Evolutionary conservation across 1,139 yeast genomes (phyloP).

Genomic region (Debaryomyces robertsiae): DNA sequence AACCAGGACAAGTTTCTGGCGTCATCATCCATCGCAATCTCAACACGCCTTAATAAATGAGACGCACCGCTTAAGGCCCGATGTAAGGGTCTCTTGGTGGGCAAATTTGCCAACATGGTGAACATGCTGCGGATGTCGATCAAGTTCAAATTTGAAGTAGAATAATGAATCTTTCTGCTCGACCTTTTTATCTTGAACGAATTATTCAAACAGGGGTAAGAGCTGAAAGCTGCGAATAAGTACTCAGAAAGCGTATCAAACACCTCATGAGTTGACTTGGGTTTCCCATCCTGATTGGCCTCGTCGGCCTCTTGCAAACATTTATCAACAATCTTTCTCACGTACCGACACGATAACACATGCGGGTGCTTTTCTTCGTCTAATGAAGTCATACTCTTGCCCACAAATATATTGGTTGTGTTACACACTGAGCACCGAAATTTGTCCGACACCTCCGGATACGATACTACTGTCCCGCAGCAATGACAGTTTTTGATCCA

Average conservation of each 20-base stretch:
- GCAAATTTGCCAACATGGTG: slow-evolving; percentile 46
- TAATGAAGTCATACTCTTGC: slow-evolving; percentile 11
- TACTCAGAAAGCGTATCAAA: slow-evolving; percentile 55
- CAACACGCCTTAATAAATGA: slow-evolving; percentile 46
- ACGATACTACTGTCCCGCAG: slow-evolving; percentile 61
- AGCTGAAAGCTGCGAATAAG: slow-evolving; percentile 44
- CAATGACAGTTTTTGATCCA: slow-evolving; percentile 45
- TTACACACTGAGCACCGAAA: slow-evolving; percentile 61
- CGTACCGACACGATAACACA: slow-evolving; percentile 27
- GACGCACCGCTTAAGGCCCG: slow-evolving; percentile 53
- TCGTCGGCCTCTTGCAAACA: slow-evolving; percentile 26
- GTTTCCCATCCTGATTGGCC: slow-evolving; percentile 13
- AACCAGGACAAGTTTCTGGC: slow-evolving; percentile 54
- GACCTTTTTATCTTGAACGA: slow-evolving; percentile 46
- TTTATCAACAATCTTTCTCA: slow-evolving; percentile 31
- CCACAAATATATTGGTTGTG: slow-evolving; percentile 44
- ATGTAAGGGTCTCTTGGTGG: slow-evolving; percentile 61
- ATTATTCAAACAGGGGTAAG: slow-evolving; percentile 42
- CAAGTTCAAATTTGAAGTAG: slow-evolving; percentile 49
- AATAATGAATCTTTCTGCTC: slow-evolving; percentile 31
- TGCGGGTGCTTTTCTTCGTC: slow-evolving; percentile 18
- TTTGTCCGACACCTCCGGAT: slow-evolving; percentile 47
- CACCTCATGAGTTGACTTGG: slow-evolving; percentile 32
- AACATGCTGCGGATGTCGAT: slow-evolving; percentile 48
- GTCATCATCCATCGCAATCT: slow-evolving; percentile 36